Percentiles rank a stretch among this genome's conserved stretches.
phyloP scores from a whole-genome alignment of 345 rosid species.

The Trapa bicornis region DNA sequence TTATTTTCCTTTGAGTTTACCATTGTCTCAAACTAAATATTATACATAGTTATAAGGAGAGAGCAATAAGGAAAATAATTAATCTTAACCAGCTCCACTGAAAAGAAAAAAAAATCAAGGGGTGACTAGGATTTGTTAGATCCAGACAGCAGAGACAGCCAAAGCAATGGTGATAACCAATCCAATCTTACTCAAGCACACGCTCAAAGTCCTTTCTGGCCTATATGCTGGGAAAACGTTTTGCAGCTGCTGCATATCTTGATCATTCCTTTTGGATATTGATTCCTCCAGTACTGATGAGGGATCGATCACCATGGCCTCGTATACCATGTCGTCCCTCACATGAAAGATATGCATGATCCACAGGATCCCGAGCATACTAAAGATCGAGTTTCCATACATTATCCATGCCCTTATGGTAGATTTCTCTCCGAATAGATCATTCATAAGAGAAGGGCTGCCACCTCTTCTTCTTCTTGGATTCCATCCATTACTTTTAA shows the following conservation, averaged over 20 bases:
- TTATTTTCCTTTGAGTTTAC: no score
- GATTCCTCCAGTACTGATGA: conserved; percentile 4
- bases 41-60: no score
- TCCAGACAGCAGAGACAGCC: conserved; percentile 44
- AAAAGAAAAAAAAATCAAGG: background rate
- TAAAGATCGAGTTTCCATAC: conserved; percentile 15
- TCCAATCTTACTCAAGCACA: conserved; percentile 36
- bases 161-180: conserved; percentile 49
- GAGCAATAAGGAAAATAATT: no score
- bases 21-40: no score
- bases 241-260: background rate
- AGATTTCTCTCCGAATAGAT: conserved; percentile 3
- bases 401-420: conserved; percentile 20
- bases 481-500: background rate
- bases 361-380: conserved; percentile 23
- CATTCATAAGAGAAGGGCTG: conserved; percentile 4
- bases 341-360: conserved; percentile 21
- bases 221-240: background rate
- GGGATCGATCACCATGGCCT: conserved; percentile 10
- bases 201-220: background rate
- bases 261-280: conserved; percentile 7
- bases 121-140: conserved; percentile 18
- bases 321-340: conserved; percentile 15
- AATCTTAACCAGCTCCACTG: no score
- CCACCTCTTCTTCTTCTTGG: background rate